Base-by-base conservation (phyloP, 768 basidiomycete genomes). In the Filobasidium floriforme region DNA sequence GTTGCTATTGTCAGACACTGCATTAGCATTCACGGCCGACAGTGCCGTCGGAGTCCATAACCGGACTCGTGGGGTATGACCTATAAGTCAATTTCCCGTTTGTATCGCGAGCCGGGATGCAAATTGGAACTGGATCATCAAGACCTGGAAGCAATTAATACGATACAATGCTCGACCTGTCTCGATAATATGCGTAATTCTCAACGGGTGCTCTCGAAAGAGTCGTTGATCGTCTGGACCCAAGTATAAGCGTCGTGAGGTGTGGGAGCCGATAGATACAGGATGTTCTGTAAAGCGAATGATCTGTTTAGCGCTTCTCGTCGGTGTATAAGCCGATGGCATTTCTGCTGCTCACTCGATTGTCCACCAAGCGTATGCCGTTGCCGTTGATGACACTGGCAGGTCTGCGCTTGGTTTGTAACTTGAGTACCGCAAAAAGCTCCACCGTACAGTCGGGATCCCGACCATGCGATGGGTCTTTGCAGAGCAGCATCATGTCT, bases 401-500 rank as follows among this genome's bases (percentile, higher is more conserved):
- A 6, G 90, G 92, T 73, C 92, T 90, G 6, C 88, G 87, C 52
- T 92, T 76, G 0, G 92, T 94, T 77, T 93, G 91, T 91, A 99
- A 92, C 51, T 94, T 84, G 67, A 98, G 80, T 40, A 97, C 94
- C 41, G 92, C 92, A 88, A 91, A 97, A n/a, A 98, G 82, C 75
- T 98, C 93, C 37, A 97, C 91, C 26, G 75, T 79, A 3, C 85
- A 86, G 55, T 82, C 80, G 26, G 85, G 86, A 69, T 94, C 92
- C 70, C 84, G 84, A 54, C 89, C 89, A 46, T 87, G 86, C 12
- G 88, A 86, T 11, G 89, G 87, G 78, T 93, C 90, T 67, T 89
- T 86, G 77, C 90, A 92, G 59, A 98, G 81, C 18, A 98, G 92
- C 72, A 99, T 80, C 62, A 98, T 82, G 77, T 99, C 96, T 75